Percentiles rank a stretch among this genome's conserved stretches.
phyloP scores from a whole-genome alignment of 1,284 basidiomycete species.

The Rhodotorula sp. region DNA sequence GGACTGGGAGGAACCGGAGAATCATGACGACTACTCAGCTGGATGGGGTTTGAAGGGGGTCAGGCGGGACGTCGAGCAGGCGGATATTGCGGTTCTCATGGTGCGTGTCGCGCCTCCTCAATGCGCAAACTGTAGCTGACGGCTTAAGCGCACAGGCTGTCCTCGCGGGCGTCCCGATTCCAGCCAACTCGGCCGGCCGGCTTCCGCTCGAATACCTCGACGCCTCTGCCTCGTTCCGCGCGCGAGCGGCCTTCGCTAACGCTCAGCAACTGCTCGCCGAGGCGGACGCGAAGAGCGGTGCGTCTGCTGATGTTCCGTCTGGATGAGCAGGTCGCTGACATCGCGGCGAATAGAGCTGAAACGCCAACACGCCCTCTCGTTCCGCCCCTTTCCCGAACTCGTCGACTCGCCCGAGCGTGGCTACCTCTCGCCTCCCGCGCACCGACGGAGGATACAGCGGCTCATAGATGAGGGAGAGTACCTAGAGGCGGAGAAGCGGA shows the following conservation, averaged over 20 bases:
- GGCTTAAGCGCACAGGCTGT: conserved; percentile 35
- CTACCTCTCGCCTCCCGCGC: conserved; percentile 52
- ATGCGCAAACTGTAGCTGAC: neutral
- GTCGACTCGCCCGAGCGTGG: conserved; percentile 46
- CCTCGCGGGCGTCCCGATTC: conserved; percentile 40
- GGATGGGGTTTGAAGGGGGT: conserved; percentile 58
- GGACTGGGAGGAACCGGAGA: conserved; percentile 21
- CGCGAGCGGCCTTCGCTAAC: conserved; percentile 66
- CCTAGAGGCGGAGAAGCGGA: conserved; percentile 56
- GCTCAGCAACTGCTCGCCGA: conserved; percentile 75
- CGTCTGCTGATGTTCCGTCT: conserved; percentile 6
- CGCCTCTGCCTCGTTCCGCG: conserved; percentile 47
- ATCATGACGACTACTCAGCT: conserved; percentile 64
- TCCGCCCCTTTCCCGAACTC: conserved; percentile 58
- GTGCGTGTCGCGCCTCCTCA: conserved; percentile 35
- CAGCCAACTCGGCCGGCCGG: conserved; percentile 50
- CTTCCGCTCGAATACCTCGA: conserved; percentile 47
- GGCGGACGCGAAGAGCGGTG: conserved; percentile 73
- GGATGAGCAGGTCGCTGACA: neutral
- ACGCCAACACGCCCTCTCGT: conserved; percentile 59
- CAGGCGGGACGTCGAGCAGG: conserved; percentile 76
- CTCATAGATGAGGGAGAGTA: conserved; percentile 50
- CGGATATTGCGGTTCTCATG: conserved; percentile 78
- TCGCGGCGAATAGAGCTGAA: conserved; percentile 58
- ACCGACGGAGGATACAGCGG: conserved; percentile 10